Evolutionary conservation across 495 filamentous ascomycete species (phyloP).

Genomic region (Neurospora sp.): DNA sequence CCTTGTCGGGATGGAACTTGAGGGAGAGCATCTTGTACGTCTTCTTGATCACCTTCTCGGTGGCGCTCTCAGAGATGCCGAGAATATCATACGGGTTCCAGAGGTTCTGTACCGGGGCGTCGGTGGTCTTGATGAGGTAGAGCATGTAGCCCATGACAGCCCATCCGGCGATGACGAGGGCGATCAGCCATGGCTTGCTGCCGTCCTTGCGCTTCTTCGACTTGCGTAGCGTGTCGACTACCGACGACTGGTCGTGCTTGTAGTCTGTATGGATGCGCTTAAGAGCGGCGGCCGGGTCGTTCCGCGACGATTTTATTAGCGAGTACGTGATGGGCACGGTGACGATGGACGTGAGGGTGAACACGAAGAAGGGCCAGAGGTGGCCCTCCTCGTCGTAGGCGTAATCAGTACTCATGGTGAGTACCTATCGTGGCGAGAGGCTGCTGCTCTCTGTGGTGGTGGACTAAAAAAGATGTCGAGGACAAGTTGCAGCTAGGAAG

Average conservation of each 20-base stretch:
- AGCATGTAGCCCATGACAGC: slow-evolving; percentile 82
- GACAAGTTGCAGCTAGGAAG: background rate
- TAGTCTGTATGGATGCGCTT: slow-evolving; percentile 54
- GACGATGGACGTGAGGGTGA: slow-evolving; percentile 78
- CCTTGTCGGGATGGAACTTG: slow-evolving; percentile 88
- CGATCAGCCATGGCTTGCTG: slow-evolving; percentile 73
- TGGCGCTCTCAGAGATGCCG: slow-evolving; percentile 71
- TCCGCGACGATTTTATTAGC: slow-evolving; percentile 64
- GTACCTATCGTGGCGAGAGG: slow-evolving; percentile 1
- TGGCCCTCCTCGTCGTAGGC: slow-evolving; percentile 95
- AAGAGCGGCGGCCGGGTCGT: slow-evolving; percentile 43
- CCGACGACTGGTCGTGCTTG: slow-evolving; percentile 68
- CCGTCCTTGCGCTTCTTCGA: slow-evolving; percentile 79
- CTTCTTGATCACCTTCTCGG: slow-evolving; percentile 81
- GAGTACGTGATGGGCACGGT: slow-evolving; percentile 87
- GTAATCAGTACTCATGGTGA: slow-evolving; percentile 89
- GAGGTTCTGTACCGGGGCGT: slow-evolving; percentile 60
- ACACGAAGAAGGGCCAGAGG: slow-evolving; percentile 98
- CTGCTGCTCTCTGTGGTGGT: background rate
- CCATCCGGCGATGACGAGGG: slow-evolving; percentile 69
- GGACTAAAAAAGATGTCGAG: background rate
- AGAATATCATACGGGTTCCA: slow-evolving; percentile 97
- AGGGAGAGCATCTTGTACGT: slow-evolving; percentile 79
- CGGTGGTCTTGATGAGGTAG: slow-evolving; percentile 77
- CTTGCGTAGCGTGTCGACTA: slow-evolving; percentile 74